Evolutionary conservation across 2,329 filamentous ascomycete genomes (phyloP).

Genomic region (Pyrenophora seminiperda): DNA sequence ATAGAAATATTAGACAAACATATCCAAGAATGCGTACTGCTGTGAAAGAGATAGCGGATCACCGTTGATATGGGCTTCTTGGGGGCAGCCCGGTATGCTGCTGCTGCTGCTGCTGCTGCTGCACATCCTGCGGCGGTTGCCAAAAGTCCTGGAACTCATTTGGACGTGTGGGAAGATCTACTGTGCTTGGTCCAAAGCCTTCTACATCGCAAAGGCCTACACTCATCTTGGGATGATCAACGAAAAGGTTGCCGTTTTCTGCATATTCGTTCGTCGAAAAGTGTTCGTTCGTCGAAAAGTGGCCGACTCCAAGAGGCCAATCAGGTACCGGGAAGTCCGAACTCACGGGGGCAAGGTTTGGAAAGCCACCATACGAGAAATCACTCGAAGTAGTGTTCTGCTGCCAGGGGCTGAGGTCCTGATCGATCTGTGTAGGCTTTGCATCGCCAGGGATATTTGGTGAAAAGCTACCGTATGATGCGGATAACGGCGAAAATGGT

Average conservation of each 20-base stretch:
- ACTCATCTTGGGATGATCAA: conserved; percentile 2
- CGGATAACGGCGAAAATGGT: conserved; percentile 11
- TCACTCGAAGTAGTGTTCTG: not conserved
- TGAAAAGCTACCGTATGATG: conserved; percentile 1
- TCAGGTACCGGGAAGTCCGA: not conserved
- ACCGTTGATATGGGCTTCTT: not conserved
- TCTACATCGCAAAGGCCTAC: conserved; percentile 14
- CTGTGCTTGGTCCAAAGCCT: not conserved
- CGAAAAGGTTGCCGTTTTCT: conserved; percentile 5
- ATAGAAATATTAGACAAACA: too few relatives aligned
- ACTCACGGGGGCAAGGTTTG: not conserved
- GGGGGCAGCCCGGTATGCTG: not conserved
- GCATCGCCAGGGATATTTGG: not conserved
- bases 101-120: not conserved
- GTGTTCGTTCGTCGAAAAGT: not conserved
- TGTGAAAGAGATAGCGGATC: too few relatives aligned
- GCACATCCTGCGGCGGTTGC: conserved; percentile 3
- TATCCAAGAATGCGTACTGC: too few relatives aligned
- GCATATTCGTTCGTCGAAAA: not conserved
- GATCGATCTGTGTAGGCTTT: not conserved
- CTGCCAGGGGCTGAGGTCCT: conserved; percentile 6
- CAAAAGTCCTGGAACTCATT: conserved; percentile 1
- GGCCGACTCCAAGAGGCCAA: not conserved
- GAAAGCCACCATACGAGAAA: not conserved
- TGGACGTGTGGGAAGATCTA: not conserved